Evolutionary conservation across 306 rosid genomes (phyloP).

Genomic region (Ceratonia siliqua): DNA sequence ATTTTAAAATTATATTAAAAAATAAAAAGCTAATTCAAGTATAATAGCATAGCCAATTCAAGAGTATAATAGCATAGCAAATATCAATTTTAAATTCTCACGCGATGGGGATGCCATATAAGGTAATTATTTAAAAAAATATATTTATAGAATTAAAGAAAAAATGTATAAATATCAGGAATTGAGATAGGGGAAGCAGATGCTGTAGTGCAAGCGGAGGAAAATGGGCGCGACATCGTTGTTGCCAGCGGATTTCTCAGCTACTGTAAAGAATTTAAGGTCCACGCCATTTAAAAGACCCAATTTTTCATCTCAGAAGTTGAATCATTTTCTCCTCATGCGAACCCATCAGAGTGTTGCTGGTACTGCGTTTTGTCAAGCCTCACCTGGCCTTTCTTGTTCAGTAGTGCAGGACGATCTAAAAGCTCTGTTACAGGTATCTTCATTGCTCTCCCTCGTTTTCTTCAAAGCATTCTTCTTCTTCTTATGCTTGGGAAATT

Average conservation of each 20-base stretch:
- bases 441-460: not conserved
- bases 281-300: not conserved
- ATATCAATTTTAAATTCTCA: too few relatives aligned
- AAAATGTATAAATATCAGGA: not conserved
- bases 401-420: conserved; percentile 45
- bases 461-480: not conserved
- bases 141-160: not conserved
- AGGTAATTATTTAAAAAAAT: too few relatives aligned
- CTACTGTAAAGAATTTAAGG: not conserved
- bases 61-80: too few relatives aligned
- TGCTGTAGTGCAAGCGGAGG: not conserved
- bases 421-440: conserved; percentile 52
- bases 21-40: too few relatives aligned
- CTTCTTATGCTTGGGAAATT: not conserved
- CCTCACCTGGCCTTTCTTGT: conserved; percentile 5
- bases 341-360: not conserved
- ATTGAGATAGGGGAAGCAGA: not conserved
- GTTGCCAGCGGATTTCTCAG: not conserved
- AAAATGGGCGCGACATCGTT: not conserved
- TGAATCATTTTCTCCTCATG: not conserved
- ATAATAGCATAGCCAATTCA: too few relatives aligned
- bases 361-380: not conserved
- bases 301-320: not conserved
- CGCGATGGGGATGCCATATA: too few relatives aligned
- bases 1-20: too few relatives aligned